Conservation (phyloP, 2,329 filamentous ascomycete species). For the Colletotrichum costaricense region DNA sequence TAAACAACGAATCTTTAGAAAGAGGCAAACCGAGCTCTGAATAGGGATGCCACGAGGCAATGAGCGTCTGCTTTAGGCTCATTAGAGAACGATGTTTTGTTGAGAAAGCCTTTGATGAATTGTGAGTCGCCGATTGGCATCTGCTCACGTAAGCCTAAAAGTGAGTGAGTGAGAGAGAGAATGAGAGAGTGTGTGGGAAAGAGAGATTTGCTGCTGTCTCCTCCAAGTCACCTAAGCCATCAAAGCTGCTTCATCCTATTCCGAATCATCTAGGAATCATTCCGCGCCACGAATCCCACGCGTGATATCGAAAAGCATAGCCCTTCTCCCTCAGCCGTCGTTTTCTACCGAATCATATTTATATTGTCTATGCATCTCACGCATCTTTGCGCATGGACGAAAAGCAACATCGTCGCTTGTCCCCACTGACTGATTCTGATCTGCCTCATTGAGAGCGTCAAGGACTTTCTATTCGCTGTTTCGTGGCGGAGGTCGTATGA, state of each 20-base stretch:
- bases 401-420: neutral
- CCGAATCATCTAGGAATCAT: neutral
- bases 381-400: neutral
- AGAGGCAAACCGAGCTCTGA: neutral
- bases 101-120: neutral
- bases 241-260: neutral
- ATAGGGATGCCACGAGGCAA: neutral
- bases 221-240: neutral
- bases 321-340: neutral
- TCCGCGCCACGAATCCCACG: neutral
- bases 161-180: too few species aligned
- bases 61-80: neutral
- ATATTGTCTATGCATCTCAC: neutral
- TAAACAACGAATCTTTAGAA: neutral
- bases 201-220: too few species aligned
- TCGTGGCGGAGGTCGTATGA: neutral
- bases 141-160: neutral
- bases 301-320: neutral
- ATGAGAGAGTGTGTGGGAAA: too few species aligned
- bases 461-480: neutral
- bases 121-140: neutral
- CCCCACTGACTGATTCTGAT: neutral
- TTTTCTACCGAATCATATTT: neutral
- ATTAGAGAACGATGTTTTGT: neutral
- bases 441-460: slow-evolving; percentile 4